A percentile compares a stretch with the other conserved stretches of the same genome.
phyloP scores from a whole-genome alignment of 257 asterid genomes.

The Ajuga chamaepitys region DNA sequence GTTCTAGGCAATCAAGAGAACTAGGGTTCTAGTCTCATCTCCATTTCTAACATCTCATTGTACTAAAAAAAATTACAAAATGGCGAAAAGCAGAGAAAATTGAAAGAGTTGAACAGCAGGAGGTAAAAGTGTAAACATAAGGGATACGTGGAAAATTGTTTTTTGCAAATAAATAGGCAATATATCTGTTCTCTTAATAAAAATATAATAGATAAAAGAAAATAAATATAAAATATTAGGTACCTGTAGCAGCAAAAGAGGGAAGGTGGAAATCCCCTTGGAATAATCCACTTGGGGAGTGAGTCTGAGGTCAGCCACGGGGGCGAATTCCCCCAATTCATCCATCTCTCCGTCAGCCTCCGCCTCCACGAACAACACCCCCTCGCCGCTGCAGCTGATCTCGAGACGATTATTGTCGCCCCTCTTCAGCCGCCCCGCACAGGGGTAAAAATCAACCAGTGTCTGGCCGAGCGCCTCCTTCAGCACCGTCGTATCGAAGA shows the following conservation, averaged over 20 bases:
- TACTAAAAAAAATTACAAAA: no score
- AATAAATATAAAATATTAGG: no score
- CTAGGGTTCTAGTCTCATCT: no score
- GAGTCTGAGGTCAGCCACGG: slow-evolving; percentile 42
- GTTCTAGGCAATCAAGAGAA: no score
- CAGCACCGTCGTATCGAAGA: slow-evolving; percentile 41
- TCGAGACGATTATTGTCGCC: slow-evolving; percentile 39
- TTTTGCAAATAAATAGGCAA: no score
- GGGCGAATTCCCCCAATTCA: slow-evolving; percentile 53
- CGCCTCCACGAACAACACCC: slow-evolving; percentile 60
- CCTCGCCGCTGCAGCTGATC: slow-evolving; percentile 54
- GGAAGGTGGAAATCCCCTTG: slow-evolving; percentile 29
- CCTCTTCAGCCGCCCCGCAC: slow-evolving; percentile 46
- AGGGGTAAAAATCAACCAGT: slow-evolving; percentile 57
- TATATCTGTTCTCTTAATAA: no score
- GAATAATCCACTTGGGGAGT: slow-evolving; percentile 60
- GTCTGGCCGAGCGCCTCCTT: slow-evolving; percentile 45
- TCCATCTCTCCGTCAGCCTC: slow-evolving; percentile 38
- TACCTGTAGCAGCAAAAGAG: slow-evolving; percentile 63
- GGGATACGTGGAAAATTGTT: no score
- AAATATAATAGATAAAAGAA: no score
- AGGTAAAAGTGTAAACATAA: no score
- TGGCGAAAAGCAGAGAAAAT: no score
- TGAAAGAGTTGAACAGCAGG: no score
- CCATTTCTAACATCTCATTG: no score